Evolutionary conservation across 164 flowering plant species (phyloP).

Genomic region (Paratinospora sagittata): DNA sequence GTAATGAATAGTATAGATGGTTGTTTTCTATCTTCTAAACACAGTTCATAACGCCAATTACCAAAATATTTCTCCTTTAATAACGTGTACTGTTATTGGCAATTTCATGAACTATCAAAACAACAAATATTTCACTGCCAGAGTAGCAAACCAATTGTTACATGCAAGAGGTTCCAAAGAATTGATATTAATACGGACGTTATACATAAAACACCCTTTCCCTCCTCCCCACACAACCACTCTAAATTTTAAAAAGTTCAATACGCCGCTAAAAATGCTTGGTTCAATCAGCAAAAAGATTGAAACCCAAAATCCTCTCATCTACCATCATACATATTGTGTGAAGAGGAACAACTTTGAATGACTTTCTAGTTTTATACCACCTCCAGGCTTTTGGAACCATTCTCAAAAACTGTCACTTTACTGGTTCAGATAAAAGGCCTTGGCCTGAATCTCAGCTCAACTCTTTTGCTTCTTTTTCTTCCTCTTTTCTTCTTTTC

Average conservation of each 20-base stretch:
- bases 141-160: background rate
- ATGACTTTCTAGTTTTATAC: background rate
- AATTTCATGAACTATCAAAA: no score
- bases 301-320: background rate
- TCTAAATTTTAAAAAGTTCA: background rate
- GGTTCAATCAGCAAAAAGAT: background rate
- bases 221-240: background rate
- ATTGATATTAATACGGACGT: background rate
- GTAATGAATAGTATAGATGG: no score
- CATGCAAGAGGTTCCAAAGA: background rate
- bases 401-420: background rate
- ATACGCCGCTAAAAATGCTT: background rate
- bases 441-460: slow-evolving; percentile 9
- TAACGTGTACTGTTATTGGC: no score
- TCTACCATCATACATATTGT: background rate
- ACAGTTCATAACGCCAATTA: no score
- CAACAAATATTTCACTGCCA: background rate
- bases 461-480: slow-evolving; percentile 63
- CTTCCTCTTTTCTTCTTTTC: slow-evolving; percentile 37
- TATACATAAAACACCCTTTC: background rate
- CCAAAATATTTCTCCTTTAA: no score
- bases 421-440: background rate
- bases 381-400: background rate
- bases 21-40: no score
- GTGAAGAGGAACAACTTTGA: background rate